phyloP scores from a whole-genome alignment of 2,329 filamentous ascomycete species.

The Aspergillus bombycis region DNA sequence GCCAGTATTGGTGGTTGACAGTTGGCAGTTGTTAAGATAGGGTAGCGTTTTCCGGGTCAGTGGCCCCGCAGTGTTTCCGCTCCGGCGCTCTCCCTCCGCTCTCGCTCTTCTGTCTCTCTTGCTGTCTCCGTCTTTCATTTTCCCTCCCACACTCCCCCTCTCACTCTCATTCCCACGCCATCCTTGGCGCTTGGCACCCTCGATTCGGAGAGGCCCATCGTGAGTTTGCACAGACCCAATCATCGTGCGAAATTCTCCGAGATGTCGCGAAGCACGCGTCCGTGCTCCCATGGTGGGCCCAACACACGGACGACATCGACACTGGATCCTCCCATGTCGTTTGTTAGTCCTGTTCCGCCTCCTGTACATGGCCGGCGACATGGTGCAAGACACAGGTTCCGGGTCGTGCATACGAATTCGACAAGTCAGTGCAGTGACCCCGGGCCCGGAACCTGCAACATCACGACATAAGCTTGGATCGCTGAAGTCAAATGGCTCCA shows the following conservation, averaged over 20 bases:
- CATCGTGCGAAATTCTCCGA: neutral
- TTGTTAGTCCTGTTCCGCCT: too few species aligned
- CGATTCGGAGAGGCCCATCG: neutral
- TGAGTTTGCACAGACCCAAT: neutral
- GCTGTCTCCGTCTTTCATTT: too few species aligned
- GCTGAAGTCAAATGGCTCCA: neutral
- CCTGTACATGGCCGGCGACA: too few species aligned
- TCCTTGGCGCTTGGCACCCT: neutral
- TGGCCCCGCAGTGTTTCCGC: too few species aligned
- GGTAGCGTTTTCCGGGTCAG: too few species aligned
- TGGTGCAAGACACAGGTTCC: too few species aligned
- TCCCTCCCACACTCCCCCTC: too few species aligned
- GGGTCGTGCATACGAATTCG: neutral
- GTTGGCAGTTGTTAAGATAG: too few species aligned
- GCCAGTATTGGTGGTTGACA: too few species aligned
- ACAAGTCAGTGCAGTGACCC: neutral
- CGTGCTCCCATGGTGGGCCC: neutral
- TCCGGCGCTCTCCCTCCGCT: too few species aligned
- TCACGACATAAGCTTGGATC: neutral
- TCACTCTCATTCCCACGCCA: neutral
- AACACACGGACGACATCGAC: neutral
- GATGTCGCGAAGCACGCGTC: neutral
- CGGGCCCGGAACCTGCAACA: neutral
- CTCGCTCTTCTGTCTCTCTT: neutral
- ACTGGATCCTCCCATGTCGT: neutral